Evolutionary conservation across 2,329 filamentous ascomycete genomes (phyloP), one percentile per base, ranked within the genome.

Genomic region (Paecilomyces niveus): DNA sequence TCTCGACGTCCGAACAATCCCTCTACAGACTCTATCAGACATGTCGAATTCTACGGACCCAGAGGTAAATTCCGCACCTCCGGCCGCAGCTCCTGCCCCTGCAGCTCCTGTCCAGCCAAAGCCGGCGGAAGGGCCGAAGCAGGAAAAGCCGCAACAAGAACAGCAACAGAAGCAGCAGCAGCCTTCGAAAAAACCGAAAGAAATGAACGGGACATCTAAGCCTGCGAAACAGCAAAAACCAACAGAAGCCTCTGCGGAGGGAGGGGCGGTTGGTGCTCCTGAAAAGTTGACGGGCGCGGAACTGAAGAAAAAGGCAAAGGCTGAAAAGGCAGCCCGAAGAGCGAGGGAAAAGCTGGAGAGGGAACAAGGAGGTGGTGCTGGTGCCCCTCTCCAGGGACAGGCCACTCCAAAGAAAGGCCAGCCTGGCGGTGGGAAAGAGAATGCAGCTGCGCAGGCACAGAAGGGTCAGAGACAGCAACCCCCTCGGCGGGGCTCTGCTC

Each of bases 261-360:
- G 63, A n/a, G 61, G 62, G 4, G 65, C 65, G 50, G 63, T 63
- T 6, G 67, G 65, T 15, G 68, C 64, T 13, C 68, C 69, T 31
- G 73, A 73, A 26, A 72, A 76, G 26, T 66, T 78, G 31, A 72
- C 73, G 6, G 69, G 69, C 35, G 91, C 90, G 21, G 89, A 96
- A 74, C 72, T 96, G 68, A 97, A 97, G 77, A 93, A 92, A 68
- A 87, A 85, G 72, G 88, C 89, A 61, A 93, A 96, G 73, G 92
- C 90, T 32, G 93, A 97, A 72, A 97, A 97, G 78, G 89, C 89
- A 56, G 92, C 92, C 53, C 83, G 90, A 61, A 84, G 93, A 77
- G 90, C 89, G 54, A 86, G 86, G 69, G 85, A 82, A 67, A 90
- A 88, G 71, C 78, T 79, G 31, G 78, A 81, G 31, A 66, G 70